Evolutionary conservation across 768 basidiomycete genomes (phyloP).

Genomic region (Naganishia friedmannii): DNA sequence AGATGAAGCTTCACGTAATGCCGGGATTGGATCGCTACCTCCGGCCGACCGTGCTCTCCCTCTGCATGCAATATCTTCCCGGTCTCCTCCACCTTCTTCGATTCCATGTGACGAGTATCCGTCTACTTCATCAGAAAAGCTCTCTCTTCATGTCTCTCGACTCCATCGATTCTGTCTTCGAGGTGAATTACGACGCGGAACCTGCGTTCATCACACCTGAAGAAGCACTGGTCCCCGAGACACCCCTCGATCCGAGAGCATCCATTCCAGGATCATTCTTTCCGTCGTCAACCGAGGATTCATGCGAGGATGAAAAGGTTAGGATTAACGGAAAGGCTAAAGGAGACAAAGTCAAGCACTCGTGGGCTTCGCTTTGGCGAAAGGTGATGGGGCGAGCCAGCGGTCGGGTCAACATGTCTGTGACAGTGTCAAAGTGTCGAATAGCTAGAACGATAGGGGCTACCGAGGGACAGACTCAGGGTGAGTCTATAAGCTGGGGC

Average conservation of each 20-base stretch:
- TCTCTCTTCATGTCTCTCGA: not conserved
- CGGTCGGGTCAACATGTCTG: conserved; percentile 8
- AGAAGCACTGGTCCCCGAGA: conserved; percentile 3
- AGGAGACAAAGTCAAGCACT: not conserved
- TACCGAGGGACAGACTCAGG: not conserved
- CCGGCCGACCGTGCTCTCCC: conserved; percentile 6
- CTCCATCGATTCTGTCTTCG: conserved; percentile 1
- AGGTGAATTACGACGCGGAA: conserved; percentile 12
- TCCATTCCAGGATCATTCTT: conserved; percentile 14
- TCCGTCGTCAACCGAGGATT: not conserved
- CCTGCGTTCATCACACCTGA: conserved; percentile 16
- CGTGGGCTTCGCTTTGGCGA: not conserved
- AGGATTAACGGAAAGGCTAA: no score
- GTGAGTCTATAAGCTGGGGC: not conserved
- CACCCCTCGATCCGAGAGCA: not conserved
- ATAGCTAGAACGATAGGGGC: not conserved
- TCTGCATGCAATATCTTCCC: conserved; percentile 17
- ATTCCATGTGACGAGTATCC: conserved; percentile 1
- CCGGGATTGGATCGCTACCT: not conserved
- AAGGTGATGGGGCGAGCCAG: conserved; percentile 22
- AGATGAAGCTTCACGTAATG: conserved; percentile 5
- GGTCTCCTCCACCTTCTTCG: conserved; percentile 3
- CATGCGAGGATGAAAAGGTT: not conserved
- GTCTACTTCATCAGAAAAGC: not conserved
- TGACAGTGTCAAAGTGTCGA: conserved; percentile 9